A percentile compares a stretch with the other conserved stretches of the same genome.
Evolutionary conservation across 176 grass and related monocot genomes (phyloP).

Genomic region (Avena eriantha): DNA sequence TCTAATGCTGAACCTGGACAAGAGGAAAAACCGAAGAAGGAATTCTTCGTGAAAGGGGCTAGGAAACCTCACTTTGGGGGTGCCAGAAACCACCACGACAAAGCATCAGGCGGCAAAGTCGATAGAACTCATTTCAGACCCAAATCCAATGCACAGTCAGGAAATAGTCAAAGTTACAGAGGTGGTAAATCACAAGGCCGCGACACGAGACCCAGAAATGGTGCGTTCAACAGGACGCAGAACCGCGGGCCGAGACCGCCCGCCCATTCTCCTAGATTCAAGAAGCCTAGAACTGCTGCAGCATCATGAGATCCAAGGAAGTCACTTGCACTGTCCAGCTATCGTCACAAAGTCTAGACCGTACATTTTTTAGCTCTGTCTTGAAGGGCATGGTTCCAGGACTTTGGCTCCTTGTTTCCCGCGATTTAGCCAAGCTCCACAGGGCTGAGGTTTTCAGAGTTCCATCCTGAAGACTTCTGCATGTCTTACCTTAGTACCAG

Average conservation of each 20-base stretch:
- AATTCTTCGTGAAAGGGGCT: conserved; percentile 39
- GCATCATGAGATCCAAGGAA: neutral
- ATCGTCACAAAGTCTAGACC: neutral
- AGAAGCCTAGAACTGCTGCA: conserved; percentile 34
- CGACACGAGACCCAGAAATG: neutral
- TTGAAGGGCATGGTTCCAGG: neutral
- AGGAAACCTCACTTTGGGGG: neutral
- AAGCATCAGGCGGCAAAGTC: neutral
- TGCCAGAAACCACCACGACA: neutral
- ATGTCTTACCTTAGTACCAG: neutral
- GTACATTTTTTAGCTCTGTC: neutral
- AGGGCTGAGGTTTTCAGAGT: neutral
- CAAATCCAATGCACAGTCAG: conserved; percentile 9
- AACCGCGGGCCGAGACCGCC: neutral
- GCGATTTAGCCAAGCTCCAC: neutral
- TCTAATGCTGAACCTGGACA: conserved; percentile 28
- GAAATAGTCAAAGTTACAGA: conserved; percentile 28
- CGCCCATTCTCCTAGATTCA: conserved; percentile 35
- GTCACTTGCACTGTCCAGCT: neutral
- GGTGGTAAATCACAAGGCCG: conserved; percentile 19
- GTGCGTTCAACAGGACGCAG: conserved; percentile 10
- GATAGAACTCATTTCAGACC: conserved; percentile 30
- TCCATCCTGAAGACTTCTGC: neutral
- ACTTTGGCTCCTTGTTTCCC: neutral
- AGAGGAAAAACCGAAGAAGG: conserved; percentile 55